These are phyloP conservation scores for Teunomyces tritomae DNA, from an alignment of 805 yeast genomes.

Conservation along the genomic window DNA sequence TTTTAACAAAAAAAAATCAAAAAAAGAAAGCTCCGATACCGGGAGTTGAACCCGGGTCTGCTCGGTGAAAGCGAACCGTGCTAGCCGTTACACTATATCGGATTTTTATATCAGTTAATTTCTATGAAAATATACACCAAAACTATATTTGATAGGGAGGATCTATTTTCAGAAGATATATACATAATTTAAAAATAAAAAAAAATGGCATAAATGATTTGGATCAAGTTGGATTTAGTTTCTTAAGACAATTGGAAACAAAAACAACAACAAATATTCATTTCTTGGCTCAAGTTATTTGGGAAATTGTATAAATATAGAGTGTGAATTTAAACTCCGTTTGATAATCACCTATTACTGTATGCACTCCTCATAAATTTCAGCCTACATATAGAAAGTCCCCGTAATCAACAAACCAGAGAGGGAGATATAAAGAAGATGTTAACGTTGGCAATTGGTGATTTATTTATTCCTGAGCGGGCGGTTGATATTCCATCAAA, in stretches of 20 bases:
- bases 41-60: constrained; percentile 85
- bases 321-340: too few species aligned
- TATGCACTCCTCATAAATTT: not conserved
- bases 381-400: not conserved
- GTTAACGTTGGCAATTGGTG: constrained; percentile 75
- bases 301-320: too few species aligned
- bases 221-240: too few species aligned
- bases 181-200: too few species aligned
- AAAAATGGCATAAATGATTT: too few species aligned
- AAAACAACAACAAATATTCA: too few species aligned
- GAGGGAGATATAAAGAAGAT: constrained; percentile 13
- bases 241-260: too few species aligned
- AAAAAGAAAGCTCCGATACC: constrained; percentile 56
- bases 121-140: not conserved
- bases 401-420: not conserved
- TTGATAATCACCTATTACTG: too few species aligned
- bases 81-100: constrained; percentile 81
- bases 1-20: not conserved
- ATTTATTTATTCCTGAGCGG: constrained; percentile 85
- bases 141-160: too few species aligned
- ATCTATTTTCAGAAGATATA: too few species aligned
- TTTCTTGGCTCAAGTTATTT: too few species aligned
- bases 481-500: constrained; percentile 59
- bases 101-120: constrained; percentile 24
- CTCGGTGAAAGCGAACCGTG: constrained; percentile 84